These are phyloP conservation scores for Chlorella sorokiniana DNA, from an alignment of 139 green algal genomes.

Conservation along the genomic window DNA sequence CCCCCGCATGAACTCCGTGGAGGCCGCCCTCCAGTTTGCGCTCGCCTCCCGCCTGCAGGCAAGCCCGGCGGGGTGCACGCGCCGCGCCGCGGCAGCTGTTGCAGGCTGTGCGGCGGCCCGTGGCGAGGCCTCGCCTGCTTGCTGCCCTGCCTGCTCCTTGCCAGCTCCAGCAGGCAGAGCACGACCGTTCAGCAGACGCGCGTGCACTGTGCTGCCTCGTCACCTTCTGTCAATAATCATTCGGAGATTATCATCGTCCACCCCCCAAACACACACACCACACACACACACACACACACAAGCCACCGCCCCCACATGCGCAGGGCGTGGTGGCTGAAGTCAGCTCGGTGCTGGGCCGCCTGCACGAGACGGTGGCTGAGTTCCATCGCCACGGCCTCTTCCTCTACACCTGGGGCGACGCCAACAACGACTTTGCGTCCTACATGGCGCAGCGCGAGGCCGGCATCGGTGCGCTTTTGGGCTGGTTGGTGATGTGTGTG, in stretches of 20 bases:
- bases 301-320: background rate
- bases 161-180: too few species aligned
- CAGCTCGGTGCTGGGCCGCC: slow-evolving; percentile 29
- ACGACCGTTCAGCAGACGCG: too few species aligned
- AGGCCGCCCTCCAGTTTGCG: slow-evolving; percentile 55
- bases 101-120: background rate
- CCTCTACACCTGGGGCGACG: slow-evolving; percentile 57
- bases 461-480: slow-evolving; percentile 35
- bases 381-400: slow-evolving; percentile 50
- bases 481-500: background rate
- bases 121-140: background rate
- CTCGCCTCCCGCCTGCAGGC: slow-evolving; percentile 46
- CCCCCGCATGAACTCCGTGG: slow-evolving; percentile 58
- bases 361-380: slow-evolving; percentile 38
- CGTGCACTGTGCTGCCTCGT: background rate
- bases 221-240: too few species aligned
- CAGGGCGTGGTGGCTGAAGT: slow-evolving; percentile 51
- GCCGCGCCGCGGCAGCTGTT: too few species aligned
- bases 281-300: too few species aligned
- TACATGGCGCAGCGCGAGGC: slow-evolving; percentile 45
- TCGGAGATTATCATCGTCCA: too few species aligned
- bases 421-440: slow-evolving; percentile 44
- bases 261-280: too few species aligned
- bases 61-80: background rate
- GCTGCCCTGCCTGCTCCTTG: background rate